Conservation (phyloP, 331 rosid genomes). For the Prunus yedoensis region DNA sequence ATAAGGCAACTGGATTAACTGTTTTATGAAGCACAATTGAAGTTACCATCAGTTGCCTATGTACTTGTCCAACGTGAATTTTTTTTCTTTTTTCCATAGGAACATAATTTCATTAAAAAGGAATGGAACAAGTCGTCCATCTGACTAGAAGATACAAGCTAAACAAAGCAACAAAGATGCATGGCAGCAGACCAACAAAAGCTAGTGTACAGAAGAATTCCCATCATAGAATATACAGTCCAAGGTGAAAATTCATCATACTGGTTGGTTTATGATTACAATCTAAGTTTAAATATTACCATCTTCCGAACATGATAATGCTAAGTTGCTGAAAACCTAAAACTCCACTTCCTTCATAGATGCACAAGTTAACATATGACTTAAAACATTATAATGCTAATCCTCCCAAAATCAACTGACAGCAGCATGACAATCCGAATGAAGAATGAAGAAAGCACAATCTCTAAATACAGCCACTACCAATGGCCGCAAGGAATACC, state of each 20-base stretch:
- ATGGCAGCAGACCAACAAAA: too few species aligned
- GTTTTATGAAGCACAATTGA: too few species aligned
- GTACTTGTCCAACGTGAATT: background rate
- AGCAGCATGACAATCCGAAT: background rate
- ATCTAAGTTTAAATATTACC: background rate
- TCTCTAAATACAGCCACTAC: background rate
- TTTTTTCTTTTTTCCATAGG: too few species aligned
- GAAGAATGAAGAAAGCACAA: background rate
- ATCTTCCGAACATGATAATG: background rate
- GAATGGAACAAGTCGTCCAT: too few species aligned
- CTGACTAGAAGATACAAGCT: too few species aligned
- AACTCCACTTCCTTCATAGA: background rate
- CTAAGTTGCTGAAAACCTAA: background rate
- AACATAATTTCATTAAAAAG: too few species aligned
- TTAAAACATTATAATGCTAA: background rate
- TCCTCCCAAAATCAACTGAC: background rate
- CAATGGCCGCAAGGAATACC: background rate
- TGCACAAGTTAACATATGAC: background rate
- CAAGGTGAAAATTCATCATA: background rate
- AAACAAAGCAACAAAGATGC: too few species aligned
- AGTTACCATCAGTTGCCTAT: constrained; percentile 1
- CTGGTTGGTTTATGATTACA: background rate
- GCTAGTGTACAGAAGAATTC: too few species aligned
- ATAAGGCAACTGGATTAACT: too few species aligned
- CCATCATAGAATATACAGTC: background rate